These are phyloP conservation scores for Solanum dulcamara DNA, from an alignment of 257 asterid species.

Conservation along the genomic window DNA sequence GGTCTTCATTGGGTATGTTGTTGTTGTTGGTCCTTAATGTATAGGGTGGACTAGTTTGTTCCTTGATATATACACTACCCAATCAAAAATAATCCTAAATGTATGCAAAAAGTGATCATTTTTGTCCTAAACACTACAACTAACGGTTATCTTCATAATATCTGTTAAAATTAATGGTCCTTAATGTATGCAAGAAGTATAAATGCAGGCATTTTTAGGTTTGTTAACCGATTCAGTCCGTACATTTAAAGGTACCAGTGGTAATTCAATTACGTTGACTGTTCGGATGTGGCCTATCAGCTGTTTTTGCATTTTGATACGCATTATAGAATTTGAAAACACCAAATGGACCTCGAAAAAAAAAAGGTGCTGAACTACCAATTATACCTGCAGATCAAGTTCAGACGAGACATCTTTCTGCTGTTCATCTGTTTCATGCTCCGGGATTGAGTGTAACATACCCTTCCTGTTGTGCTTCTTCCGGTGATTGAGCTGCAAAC, in stretches of 20 bases:
- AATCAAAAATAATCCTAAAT: not conserved
- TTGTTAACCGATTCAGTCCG: not conserved
- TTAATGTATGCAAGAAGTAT: not conserved
- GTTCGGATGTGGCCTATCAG: not conserved
- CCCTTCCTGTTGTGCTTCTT: constrained; percentile 57
- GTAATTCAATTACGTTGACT: not conserved
- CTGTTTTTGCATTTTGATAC: not conserved
- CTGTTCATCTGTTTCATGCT: constrained; percentile 30
- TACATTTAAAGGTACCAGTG: not conserved
- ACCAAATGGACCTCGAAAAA: not conserved
- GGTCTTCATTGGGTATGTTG: not conserved
- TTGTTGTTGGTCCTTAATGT: not conserved
- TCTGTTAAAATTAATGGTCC: not conserved
- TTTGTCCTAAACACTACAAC: not conserved
- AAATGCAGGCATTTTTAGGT: not conserved
- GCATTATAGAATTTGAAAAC: not conserved
- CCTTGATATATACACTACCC: not conserved
- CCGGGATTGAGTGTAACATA: constrained; percentile 58
- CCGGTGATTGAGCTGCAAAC: constrained; percentile 44
- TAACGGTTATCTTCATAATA: not conserved
- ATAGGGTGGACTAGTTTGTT: not conserved
- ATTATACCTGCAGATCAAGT: constrained; percentile 53
- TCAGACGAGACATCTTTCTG: constrained; percentile 35
- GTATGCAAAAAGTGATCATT: not conserved
- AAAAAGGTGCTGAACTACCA: not conserved